Conservation (phyloP, 192 early-diverging fungal genomes). For the Phlyctochytrium planicorne region DNA sequence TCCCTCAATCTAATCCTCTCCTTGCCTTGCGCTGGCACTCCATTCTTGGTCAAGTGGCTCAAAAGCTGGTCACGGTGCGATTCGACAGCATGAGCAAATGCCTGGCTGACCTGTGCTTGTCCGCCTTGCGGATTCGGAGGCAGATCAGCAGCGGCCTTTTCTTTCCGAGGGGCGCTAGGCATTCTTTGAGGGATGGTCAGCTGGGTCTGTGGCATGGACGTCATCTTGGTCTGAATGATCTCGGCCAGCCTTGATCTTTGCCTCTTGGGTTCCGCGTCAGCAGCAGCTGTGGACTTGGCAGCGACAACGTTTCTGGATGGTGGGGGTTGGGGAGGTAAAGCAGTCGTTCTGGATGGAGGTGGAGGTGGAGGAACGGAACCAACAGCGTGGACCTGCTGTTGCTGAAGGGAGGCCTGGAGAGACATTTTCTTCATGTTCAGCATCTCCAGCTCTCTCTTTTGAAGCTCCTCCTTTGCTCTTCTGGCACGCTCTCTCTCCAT, state of each 20-base stretch:
- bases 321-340: background rate
- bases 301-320: background rate
- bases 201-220: background rate
- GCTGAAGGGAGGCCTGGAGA: background rate
- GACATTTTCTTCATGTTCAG: background rate
- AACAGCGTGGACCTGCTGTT: background rate
- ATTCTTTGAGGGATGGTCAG: background rate
- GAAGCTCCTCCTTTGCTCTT: background rate
- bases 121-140: background rate
- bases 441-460: background rate
- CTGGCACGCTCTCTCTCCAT: background rate
- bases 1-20: conserved; percentile 1
- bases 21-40: background rate
- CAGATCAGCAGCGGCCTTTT: no score
- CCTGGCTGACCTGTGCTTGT: background rate
- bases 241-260: background rate
- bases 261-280: no score
- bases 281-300: background rate
- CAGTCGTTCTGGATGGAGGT: background rate
- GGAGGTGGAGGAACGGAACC: background rate
- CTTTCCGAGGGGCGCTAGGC: no score
- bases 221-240: background rate
- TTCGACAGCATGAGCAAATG: background rate
- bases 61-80: background rate
- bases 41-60: background rate